phyloP scores from a whole-genome alignment of 2,329 filamentous ascomycete species.

The Microdochium paspali region DNA sequence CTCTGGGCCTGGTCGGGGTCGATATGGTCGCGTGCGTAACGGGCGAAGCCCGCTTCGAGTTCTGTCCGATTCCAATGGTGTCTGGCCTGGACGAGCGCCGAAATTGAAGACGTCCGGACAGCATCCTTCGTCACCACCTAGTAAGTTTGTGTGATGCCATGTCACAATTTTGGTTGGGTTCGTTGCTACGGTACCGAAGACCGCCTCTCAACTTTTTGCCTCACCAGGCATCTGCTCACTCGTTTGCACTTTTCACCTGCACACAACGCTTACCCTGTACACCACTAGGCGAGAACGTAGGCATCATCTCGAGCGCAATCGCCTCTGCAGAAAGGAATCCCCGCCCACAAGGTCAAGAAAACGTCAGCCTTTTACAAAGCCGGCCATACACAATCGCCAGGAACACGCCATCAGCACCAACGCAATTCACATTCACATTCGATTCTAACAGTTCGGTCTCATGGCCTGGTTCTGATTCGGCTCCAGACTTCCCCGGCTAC shows the following conservation, averaged over 20 bases:
- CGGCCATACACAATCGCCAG: constrained; percentile 50
- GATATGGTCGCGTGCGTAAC: constrained; percentile 61
- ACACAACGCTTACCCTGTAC: not conserved
- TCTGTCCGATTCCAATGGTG: constrained; percentile 47
- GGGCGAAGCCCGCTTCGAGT: constrained; percentile 54
- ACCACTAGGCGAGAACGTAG: constrained; percentile 24
- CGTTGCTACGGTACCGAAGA: not conserved
- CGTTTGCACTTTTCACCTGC: not conserved
- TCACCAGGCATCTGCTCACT: not conserved
- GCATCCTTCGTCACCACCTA: constrained; percentile 26
- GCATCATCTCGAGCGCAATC: constrained; percentile 88
- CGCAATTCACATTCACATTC: constrained; percentile 94
- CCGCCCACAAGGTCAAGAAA: constrained; percentile 61
- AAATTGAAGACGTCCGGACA: constrained; percentile 35
- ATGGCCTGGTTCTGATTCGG: constrained; percentile 52
- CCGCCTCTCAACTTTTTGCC: not conserved
- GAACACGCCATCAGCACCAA: constrained; percentile 48
- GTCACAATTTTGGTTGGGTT: not conserved
- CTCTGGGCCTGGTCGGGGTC: constrained; percentile 75
- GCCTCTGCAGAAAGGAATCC: constrained; percentile 72
- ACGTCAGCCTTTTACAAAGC: constrained; percentile 68
- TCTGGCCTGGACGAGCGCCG: constrained; percentile 40
- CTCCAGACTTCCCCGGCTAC: constrained; percentile 19
- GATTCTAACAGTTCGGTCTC: constrained; percentile 78
- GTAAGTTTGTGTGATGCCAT: constrained; percentile 25